These are phyloP conservation scores for Sechiopsis laciniata DNA, from an alignment of 306 rosid species.

Conservation along the genomic window DNA sequence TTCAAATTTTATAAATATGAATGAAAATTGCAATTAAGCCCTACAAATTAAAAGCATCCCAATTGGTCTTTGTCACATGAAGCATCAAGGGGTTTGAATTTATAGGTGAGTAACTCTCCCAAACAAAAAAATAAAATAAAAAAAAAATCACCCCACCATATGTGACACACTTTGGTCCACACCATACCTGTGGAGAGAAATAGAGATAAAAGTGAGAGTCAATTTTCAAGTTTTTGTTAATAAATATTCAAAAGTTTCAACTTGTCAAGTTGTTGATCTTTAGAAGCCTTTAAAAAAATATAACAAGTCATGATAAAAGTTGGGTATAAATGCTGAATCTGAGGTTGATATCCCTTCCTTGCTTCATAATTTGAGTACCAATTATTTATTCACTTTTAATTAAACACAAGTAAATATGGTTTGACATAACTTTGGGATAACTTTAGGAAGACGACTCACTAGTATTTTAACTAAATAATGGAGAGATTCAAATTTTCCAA, in stretches of 20 bases:
- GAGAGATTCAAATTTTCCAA: no score
- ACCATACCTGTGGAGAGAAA: conserved; percentile 2
- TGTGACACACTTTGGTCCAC: conserved; percentile 8
- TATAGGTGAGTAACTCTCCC: not conserved
- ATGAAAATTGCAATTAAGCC: not conserved
- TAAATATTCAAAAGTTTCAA: conserved; percentile 8
- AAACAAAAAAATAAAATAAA: not conserved
- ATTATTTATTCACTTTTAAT: not conserved
- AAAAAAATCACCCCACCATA: not conserved
- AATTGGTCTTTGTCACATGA: conserved; percentile 18
- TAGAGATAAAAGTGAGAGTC: not conserved
- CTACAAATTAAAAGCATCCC: not conserved
- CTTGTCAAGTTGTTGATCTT: conserved; percentile 21
- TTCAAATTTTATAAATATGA: no score
- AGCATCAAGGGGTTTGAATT: not conserved
- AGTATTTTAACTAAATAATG: no score
- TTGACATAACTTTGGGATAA: no score
- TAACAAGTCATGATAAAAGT: not conserved
- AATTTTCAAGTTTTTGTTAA: not conserved
- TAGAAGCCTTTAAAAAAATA: not conserved
- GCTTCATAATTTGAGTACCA: not conserved
- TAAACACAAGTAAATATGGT: not conserved
- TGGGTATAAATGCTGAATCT: conserved; percentile 9
- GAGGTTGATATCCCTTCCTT: conserved; percentile 9
- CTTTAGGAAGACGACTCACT: no score